Percentiles rank a stretch among this genome's conserved stretches.
These are phyloP conservation scores for Ogataea saltuana DNA, from an alignment of 805 yeast genomes.

Conservation along the genomic window DNA sequence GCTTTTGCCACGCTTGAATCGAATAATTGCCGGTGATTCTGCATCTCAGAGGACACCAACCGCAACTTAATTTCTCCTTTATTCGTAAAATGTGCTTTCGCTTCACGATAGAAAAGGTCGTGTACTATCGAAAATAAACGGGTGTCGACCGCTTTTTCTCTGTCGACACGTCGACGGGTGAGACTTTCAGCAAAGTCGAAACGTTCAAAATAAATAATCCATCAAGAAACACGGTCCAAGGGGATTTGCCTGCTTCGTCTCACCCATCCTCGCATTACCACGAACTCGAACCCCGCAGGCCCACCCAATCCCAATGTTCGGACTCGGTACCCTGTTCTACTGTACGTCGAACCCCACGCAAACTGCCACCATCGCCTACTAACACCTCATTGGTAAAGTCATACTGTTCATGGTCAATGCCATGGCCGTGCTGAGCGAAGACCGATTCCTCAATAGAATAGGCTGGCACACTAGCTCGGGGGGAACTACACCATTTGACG, in stretches of 20 bases:
- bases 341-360: constrained; percentile 29
- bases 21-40: too few relatives aligned
- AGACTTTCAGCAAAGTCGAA: background rate
- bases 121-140: too few relatives aligned
- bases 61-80: too few relatives aligned
- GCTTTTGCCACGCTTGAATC: too few relatives aligned
- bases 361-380: background rate
- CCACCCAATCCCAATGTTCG: constrained; percentile 53
- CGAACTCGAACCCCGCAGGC: too few relatives aligned
- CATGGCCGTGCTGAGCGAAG: constrained; percentile 60
- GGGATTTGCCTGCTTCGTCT: background rate
- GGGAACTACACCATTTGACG: constrained; percentile 16
- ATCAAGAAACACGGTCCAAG: background rate
- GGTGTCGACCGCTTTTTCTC: too few relatives aligned
- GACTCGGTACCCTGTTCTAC: constrained; percentile 54
- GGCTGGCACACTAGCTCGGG: constrained; percentile 43
- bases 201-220: background rate
- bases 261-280: too few relatives aligned
- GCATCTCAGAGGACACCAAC: too few relatives aligned
- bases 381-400: constrained; percentile 32
- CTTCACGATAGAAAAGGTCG: too few relatives aligned
- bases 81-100: too few relatives aligned
- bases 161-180: too few relatives aligned
- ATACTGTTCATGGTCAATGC: constrained; percentile 54
- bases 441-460: constrained; percentile 51